These are phyloP conservation scores for Penicillium oxalicum DNA, from an alignment of 2,329 filamentous ascomycete genomes.

Conservation along the genomic window DNA sequence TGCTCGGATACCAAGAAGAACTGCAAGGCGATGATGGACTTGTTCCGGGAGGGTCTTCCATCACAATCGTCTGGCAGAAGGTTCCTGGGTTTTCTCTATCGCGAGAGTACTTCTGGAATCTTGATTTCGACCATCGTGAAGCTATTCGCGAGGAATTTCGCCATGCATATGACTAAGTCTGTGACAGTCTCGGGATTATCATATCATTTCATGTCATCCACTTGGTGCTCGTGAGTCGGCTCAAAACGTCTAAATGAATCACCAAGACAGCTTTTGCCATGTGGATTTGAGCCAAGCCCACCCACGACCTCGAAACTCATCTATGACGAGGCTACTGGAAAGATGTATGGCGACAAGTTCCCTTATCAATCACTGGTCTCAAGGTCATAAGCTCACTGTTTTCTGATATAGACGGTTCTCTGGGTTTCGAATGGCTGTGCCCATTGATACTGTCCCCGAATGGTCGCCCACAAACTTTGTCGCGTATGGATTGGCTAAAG, in stretches of 20 bases:
- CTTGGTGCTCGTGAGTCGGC: not conserved
- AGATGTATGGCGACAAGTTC: not conserved
- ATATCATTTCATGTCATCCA: not conserved
- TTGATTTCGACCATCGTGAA: not conserved
- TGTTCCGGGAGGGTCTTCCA: not conserved
- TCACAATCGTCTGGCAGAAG: not conserved
- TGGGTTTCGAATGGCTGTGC: too few species aligned
- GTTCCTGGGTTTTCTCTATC: not conserved
- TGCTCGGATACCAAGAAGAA: constrained; percentile 3
- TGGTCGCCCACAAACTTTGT: too few species aligned
- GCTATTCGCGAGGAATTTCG: not conserved
- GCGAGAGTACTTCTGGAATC: not conserved
- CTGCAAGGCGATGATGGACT: not conserved
- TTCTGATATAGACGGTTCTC: too few species aligned
- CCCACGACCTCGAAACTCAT: not conserved
- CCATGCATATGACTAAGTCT: not conserved
- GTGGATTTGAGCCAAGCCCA: not conserved
- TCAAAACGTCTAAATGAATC: not conserved
- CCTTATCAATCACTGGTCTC: too few species aligned
- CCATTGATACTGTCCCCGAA: too few species aligned
- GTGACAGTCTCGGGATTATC: not conserved
- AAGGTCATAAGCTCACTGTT: too few species aligned
- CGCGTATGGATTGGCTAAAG: too few species aligned
- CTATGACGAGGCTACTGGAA: not conserved
- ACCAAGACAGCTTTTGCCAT: not conserved